A percentile compares a stretch with the other conserved stretches of the same genome.
phyloP scores from a whole-genome alignment of 1,139 yeast genomes.

The Yamadazyma diddensiae region DNA sequence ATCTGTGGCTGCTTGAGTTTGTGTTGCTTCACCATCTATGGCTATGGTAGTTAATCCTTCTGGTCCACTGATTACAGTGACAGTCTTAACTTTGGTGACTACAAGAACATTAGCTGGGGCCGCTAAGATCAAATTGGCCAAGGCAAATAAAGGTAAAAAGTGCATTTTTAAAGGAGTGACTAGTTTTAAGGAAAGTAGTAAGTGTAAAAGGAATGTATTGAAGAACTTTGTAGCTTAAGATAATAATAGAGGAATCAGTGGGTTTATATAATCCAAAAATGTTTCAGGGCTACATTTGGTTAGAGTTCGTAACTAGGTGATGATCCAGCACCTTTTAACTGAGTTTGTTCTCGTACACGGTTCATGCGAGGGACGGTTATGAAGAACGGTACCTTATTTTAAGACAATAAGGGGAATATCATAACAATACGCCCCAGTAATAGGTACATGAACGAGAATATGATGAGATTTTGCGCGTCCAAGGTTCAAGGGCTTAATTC shows the following conservation, averaged over 20 bases:
- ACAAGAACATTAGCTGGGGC: constrained; percentile 16
- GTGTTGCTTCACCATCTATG: constrained; percentile 10
- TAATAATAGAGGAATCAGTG: no score
- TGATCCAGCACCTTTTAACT: constrained; percentile 3
- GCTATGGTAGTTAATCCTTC: constrained; percentile 12
- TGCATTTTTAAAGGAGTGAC: constrained; percentile 10
- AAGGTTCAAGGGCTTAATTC: no score
- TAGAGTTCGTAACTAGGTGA: constrained; percentile 3
- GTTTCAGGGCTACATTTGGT: neutral
- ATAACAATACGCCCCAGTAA: constrained; percentile 2
- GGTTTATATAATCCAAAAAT: no score
- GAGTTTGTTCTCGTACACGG: neutral
- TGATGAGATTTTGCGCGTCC: no score
- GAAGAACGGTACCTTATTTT: constrained; percentile 3
- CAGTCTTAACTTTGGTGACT: constrained; percentile 12
- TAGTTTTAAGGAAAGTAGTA: neutral
- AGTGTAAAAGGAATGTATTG: constrained; percentile 5
- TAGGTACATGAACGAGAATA: neutral
- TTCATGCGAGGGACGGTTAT: neutral
- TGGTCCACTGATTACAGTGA: constrained; percentile 13
- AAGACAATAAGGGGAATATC: neutral
- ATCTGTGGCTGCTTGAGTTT: constrained; percentile 12
- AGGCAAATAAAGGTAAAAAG: constrained; percentile 8
- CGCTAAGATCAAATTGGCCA: constrained; percentile 10
- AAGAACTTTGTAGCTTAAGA: no score